Percentiles rank a stretch among this genome's conserved stretches.
Evolutionary conservation across 305 asterid species (phyloP).

Genomic region (Salvia sclarea): DNA sequence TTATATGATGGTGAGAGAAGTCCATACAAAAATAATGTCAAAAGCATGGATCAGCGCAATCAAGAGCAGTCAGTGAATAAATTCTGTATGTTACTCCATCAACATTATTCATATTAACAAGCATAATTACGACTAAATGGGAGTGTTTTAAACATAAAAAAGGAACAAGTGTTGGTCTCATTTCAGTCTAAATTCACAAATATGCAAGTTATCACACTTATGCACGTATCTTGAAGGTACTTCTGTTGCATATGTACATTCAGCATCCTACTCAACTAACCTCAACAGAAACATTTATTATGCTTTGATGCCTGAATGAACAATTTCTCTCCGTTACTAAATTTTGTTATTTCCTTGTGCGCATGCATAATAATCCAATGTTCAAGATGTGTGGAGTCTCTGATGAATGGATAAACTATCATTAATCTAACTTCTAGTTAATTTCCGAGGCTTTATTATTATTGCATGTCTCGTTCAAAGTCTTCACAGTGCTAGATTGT

Average conservation of each 20-base stretch:
- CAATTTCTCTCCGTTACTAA: conserved; percentile 18
- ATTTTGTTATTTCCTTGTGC: conserved; percentile 1
- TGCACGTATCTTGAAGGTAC: conserved; percentile 13
- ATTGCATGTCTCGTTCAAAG: not conserved
- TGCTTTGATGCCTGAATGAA: not conserved
- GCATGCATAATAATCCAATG: not conserved
- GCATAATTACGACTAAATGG: conserved; percentile 8
- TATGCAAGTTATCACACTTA: not conserved
- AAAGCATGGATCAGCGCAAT: conserved; percentile 12
- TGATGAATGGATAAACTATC: not conserved
- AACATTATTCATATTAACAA: conserved; percentile 8
- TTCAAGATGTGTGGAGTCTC: conserved; percentile 1
- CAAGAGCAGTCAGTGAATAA: not conserved
- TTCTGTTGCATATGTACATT: not conserved
- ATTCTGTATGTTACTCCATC: conserved; percentile 4
- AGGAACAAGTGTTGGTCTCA: conserved; percentile 4
- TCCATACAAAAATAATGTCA: conserved; percentile 2
- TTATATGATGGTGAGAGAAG: conserved; percentile 21
- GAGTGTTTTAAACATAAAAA: not conserved
- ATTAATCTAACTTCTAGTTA: conserved; percentile 7
- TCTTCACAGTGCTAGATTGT: not conserved
- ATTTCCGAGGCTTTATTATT: not conserved
- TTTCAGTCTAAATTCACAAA: conserved; percentile 9
- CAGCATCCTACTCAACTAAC: conserved; percentile 19
- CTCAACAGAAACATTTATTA: not conserved